Base-by-base conservation (phyloP, 768 basidiomycete species). In the Mycena sanguinolenta region DNA sequence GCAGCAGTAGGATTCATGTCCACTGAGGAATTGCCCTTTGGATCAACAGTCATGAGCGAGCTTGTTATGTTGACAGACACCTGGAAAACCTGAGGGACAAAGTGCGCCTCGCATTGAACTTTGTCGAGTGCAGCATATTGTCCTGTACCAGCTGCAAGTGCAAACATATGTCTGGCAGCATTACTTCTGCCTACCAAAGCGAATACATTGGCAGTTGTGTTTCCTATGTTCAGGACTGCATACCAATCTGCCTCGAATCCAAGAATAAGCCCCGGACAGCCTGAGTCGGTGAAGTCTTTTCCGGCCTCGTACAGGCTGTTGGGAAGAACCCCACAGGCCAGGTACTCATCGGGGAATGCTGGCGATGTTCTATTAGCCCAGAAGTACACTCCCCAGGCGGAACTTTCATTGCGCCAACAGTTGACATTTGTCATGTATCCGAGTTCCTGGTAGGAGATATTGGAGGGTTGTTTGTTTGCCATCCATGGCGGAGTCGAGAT, bases 21-120 rank as follows among this genome's bases (percentile, higher is more conserved):
- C n/a, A n/a, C 23, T 0, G 63, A 30, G 17, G 63, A 65, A 25
- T 57, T 57, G 53, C 23, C 19, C 4, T 57, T 8, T 21, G 39
- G 63, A 21, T 25, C 36, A n/a, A 65, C 54, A 6, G 38, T 64
- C 14, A 64, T 64, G 27, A 39, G 25, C 4, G 38, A 25, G 27
- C 36, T 58, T 3, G 63, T 65, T 50, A 46, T 21, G 27, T 65
- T 65, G n/a, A 57, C 63, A 14, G 27, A 65, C 28, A 65, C 55
- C 23, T 65, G 14, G 44, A 65, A 65, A 21, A 3, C 36, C 10
- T 39, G 39, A 3, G 54, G 63, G 14, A 21, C 54, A 36, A 65
- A 65, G 23, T 32, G 12, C 3, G 28, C 63, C n/a, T 65, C 63
- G n/a, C 63, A 65, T 32, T 58, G 63, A 9, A 58, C 55, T 19